Evolutionary conservation across 495 filamentous ascomycete genomes (phyloP), one percentile per base, ranked within the genome.

Genomic region (Penicillium atrosanguineum): DNA sequence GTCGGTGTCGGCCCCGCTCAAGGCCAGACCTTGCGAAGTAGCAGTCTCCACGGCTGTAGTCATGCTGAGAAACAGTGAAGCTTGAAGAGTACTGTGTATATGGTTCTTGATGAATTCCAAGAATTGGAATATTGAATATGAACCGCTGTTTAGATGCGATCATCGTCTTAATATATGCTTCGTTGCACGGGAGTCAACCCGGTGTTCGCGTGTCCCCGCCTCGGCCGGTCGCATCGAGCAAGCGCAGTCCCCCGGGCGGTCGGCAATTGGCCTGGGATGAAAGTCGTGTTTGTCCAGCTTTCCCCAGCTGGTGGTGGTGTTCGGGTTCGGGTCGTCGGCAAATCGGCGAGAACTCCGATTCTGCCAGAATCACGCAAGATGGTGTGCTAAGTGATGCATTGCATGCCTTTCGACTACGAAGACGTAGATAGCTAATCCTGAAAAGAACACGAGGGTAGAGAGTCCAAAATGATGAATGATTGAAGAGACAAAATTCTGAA

Each of bases 151-250:
- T 28, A 6, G 15, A 42, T 16, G 18, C 36, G 6, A 20, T 19
- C 1, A 15, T 21, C 16, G 8, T n/a, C 20, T 59, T 58, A 23
- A 2, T 23, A 52, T 58, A 61, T 61, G 52, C 46, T 51, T 36
- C 43, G n/a, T 18, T 16, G 29, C 28, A 18, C 9, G 1, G 9
- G 1, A 29, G 15, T 34, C 3, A n/a, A 43, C 6, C 0, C n/a
- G 40, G 26, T 45, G 34, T 12, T 48, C 37, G 39, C 18, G 25
- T 43, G 20, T n/a, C 40, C 44, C 49, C 38, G 40, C 44, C 50
- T 55, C 61, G 61, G 59, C 12, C 37, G n/a, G 44, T 64, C 61
- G 61, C n/a, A 25, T 48, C 55, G 58, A 54, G 48, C 50, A 44
- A 16, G 15, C 31, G 20, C 34, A 42, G 26, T 4, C 28, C 34